These are phyloP conservation scores for Alternaria sp. DNA, from an alignment of 2,329 filamentous ascomycete genomes.

Conservation along the genomic window DNA sequence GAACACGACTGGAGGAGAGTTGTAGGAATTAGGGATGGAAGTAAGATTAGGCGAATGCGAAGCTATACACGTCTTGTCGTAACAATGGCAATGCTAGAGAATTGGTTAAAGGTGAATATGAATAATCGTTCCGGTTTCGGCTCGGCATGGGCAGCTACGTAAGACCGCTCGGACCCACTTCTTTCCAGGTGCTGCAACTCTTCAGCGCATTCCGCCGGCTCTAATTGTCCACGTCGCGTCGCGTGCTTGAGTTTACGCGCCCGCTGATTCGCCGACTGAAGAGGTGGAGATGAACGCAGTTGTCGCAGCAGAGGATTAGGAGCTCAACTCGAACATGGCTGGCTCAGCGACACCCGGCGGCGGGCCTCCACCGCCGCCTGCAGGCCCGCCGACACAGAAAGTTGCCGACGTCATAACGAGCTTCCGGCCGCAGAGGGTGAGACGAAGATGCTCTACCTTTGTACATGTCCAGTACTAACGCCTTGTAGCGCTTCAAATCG, in stretches of 20 bases:
- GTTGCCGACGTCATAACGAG: constrained; percentile 78
- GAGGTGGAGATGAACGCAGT: constrained; percentile 9
- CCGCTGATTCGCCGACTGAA: constrained; percentile 5
- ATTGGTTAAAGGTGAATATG: constrained; percentile 3
- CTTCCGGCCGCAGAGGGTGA: constrained; percentile 81
- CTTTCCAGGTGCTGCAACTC: not conserved
- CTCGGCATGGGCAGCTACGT: not conserved
- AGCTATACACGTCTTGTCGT: not conserved
- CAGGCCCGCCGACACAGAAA: constrained; percentile 57
- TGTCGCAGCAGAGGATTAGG: constrained; percentile 7
- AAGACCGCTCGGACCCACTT: constrained; percentile 7
- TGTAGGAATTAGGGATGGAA: not conserved
- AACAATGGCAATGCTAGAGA: constrained; percentile 7
- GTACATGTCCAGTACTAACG: constrained; percentile 13
- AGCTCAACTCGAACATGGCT: constrained; percentile 34
- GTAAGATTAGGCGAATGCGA: not conserved
- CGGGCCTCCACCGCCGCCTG: constrained; percentile 37
- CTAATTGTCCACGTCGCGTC: constrained; percentile 12
- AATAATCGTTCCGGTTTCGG: constrained; percentile 27
- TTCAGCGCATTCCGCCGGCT: constrained; percentile 22
- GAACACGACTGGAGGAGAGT: not conserved
- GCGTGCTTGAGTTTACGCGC: not conserved
- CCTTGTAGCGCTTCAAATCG: constrained; percentile 53
- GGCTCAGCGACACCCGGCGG: constrained; percentile 41
- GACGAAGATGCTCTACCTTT: constrained; percentile 5